Evolutionary conservation across 257 asterid species (phyloP).

Genomic region (Nicotiana tomentosiformis): DNA sequence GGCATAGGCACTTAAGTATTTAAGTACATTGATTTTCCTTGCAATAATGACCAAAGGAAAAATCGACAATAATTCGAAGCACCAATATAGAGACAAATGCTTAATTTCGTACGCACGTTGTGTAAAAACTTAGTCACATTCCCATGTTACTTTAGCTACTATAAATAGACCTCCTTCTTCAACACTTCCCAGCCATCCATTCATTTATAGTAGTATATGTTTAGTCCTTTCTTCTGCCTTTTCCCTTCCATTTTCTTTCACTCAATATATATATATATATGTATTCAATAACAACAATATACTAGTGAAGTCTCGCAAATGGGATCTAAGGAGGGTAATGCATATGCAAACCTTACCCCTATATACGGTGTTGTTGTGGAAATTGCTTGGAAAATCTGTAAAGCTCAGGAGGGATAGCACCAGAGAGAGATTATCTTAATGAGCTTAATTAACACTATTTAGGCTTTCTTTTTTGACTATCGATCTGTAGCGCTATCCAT

Average conservation of each 20-base stretch:
- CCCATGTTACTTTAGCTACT: conserved; percentile 37
- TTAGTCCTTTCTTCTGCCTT: background rate
- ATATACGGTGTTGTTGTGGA: background rate
- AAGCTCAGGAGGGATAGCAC: too few species aligned
- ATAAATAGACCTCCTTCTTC: conserved; percentile 37
- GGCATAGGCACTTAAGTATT: conserved; percentile 26
- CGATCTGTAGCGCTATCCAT: conserved; percentile 58
- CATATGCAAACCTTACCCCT: too few species aligned
- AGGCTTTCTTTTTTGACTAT: background rate
- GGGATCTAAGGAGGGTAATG: too few species aligned
- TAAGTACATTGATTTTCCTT: too few species aligned
- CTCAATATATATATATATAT: conserved; percentile 1
- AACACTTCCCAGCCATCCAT: conserved; percentile 15
- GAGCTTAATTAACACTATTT: background rate
- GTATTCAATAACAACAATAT: background rate
- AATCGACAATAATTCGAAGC: background rate
- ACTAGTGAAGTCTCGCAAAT: too few species aligned
- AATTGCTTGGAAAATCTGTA: too few species aligned
- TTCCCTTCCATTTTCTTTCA: background rate
- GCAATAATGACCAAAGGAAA: background rate
- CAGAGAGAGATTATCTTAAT: too few species aligned
- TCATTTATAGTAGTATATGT: background rate
- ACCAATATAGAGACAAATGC: background rate
- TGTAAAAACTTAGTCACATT: conserved; percentile 8
- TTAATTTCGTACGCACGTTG: background rate